These are phyloP conservation scores for Fusarium foetens DNA, from an alignment of 2,329 filamentous ascomycete species.

Conservation along the genomic window DNA sequence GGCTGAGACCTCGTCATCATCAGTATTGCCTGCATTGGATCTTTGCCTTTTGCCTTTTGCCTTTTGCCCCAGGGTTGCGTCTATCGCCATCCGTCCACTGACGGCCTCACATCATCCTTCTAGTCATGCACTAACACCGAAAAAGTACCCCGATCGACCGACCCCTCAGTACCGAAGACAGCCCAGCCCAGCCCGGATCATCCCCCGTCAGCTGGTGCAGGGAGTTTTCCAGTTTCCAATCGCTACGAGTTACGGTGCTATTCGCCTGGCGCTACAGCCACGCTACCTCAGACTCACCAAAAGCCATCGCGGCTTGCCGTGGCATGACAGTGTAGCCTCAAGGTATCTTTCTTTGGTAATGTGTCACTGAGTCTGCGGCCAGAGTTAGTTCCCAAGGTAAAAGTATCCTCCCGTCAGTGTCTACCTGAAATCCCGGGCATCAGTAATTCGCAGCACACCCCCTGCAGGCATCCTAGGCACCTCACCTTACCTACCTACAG, in stretches of 20 bases:
- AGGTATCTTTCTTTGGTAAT: constrained; percentile 5
- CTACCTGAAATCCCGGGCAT: constrained; percentile 17
- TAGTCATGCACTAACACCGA: constrained; percentile 30
- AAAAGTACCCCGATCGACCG: constrained; percentile 38
- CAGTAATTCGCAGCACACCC: constrained; percentile 22
- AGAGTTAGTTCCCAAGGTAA: background rate
- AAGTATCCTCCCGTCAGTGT: background rate
- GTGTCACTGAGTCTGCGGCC: constrained; percentile 14
- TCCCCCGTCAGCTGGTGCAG: constrained; percentile 41
- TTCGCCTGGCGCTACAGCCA: constrained; percentile 9
- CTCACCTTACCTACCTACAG: background rate
- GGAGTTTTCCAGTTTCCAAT: constrained; percentile 26
- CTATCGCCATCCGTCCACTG: constrained; percentile 32
- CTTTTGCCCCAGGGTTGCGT: constrained; percentile 31
- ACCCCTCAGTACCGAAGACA: constrained; percentile 40
- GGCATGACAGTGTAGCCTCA: constrained; percentile 1
- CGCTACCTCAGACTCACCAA: constrained; percentile 9
- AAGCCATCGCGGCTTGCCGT: background rate
- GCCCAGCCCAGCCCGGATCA: constrained; percentile 31
- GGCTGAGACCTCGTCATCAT: constrained; percentile 21
- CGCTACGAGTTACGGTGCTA: constrained; percentile 14
- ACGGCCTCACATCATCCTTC: constrained; percentile 26
- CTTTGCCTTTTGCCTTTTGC: constrained; percentile 22
- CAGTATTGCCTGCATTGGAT: constrained; percentile 23
- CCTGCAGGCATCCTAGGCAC: background rate